Evolutionary conservation across 2,329 filamentous ascomycete species (phyloP), one percentile per base, ranked within the genome.

Genomic region (Pseudocercospora musae): DNA sequence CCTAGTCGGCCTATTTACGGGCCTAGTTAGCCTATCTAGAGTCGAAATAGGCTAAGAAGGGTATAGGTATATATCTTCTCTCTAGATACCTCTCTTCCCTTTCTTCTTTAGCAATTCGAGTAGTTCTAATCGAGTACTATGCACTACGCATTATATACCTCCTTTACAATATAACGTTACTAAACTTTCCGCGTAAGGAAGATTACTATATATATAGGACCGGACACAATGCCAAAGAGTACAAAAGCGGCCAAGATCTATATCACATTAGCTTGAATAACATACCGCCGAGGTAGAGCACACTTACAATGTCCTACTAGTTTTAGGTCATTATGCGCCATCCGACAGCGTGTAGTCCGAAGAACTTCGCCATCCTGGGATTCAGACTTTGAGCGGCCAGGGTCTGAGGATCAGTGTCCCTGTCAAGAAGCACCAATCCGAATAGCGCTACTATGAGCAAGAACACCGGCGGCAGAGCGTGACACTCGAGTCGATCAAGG

Each of bases 261-360:
- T 23, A 4, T 20, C 9, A n/a, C 3, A 31, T 53, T 25, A 53
- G 29, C 49, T 25, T 27, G 29, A 10, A 11, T n/a, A 10, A 15
- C 18, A 3, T 9, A 27, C 31, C n/a, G 27, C 56, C 1, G 7
- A n/a, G 3, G 15, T 9, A 13, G 9, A 21, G 9, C 48, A 23
- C 29, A 57, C 59, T 27, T 21, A 61, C 59, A 18, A 57, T 52
- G 31, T 61, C 44, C n/a, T 21, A 57, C 59, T 53, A 61, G 44
- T 49, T 50, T 13, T 33, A 31, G 21, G 53, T 61, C 59, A 61
- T 61, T 21, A 52, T 53, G 23, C 57, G 59, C 59, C 59, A 61
- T 52, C 53, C 59, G 31, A 61, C 53, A 33, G 53, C 53, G 20
- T 44, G 29, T 42, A 61, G 53, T n/a, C 59, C 59, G 37, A 61